Evolutionary conservation across 192 early-diverging fungal genomes (phyloP), one percentile per base, ranked within the genome.

Genomic region (Coemansia sp.): DNA sequence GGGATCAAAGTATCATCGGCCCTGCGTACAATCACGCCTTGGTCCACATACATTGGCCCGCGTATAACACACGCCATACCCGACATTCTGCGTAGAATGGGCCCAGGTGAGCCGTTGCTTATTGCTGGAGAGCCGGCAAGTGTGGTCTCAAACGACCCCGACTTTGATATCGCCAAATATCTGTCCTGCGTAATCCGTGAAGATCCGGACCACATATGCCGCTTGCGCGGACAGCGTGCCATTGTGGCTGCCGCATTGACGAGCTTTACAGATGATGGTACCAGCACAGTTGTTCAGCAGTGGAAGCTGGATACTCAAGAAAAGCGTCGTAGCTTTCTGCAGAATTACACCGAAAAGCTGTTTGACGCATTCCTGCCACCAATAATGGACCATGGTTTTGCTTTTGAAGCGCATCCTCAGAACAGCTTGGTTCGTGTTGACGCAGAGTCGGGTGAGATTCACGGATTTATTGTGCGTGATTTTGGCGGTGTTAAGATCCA

Each of bases 401-500:
- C 89, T 5, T 89, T 90, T 67, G 89, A 90, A 67, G 76, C 87
- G 5, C 89, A 90, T 68, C 80, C 76, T 2, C 89, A 90, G 54
- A 90, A 90, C 68, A 85, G 75, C 41, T 56, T 90, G 54, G 76
- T 87, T 25, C 73, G 87, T 8, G 83, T 89, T 63, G 77, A 86
- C 63, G 59, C 72, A 12, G 64, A 69, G 20, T 79, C 87, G 2
- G 86, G 85, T 44, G 63, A 75, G 38, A 65, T 88, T 10, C 71
- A 67, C 38, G 88, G 88, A 17, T 90, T 90, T 72, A 74, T 88
- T 43, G 80, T 86, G 49, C 86, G 89, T 20, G 89, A 90, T 76
- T 90, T 87, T 84, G 89, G 89, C 63, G 89, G 89, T 32, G 68
- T 90, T 54, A 89, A 87, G 67, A 74, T 85, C 11, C 89, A 89